Base-by-base conservation (phyloP, 2,329 filamentous ascomycete species). In the Ilyonectria robusta region DNA sequence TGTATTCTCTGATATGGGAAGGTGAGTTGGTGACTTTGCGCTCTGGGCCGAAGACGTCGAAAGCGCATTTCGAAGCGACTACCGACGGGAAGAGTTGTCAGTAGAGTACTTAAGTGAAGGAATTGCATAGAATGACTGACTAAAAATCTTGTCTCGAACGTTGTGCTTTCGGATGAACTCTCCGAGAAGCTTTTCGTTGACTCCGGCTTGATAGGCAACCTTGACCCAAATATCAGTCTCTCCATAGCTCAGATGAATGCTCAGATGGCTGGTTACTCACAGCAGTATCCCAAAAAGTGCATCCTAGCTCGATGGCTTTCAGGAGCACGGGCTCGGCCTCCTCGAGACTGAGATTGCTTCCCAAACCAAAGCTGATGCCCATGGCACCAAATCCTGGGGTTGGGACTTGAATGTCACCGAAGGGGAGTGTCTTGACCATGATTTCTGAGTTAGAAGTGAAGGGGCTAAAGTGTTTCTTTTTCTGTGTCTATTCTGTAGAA, bases 141-240 rank as follows among this genome's bases (percentile, higher is more conserved):
- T 73, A 67, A 86, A 86, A n/a, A 86, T 44, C 68, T 86, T 85
- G 61, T 86, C 84, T 2, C 85, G 82, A 10, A 84, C 77, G 55
- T 86, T 84, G 73, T 86, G 84, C 70, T 86, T 86, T 26, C 81
- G 73, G 65, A 86, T 85, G 66, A 86, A 86, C 35, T 85, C 83
- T 4, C 84, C 85, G 0, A 86, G 74, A 0, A 86, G 79, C 73
- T 84, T 85, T 61, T 86, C 85, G 55, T 87, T 86, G 13, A 84
- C 79, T 40, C 84, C 84, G 2, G 80, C 79, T 72, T 78, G 72
- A 65, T 86, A 86, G 4, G 81, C 78, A 23, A 86, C 83, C 83
- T 84, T 23, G 17, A 17, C 31, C 7, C 3, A 6, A 40, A n/a
- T 17, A 6, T 40, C 6, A 40, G 37, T 40, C 17, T n/a, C 15